These are phyloP conservation scores for Pichia pseudocactophila DNA, from an alignment of 805 yeast species.

Conservation along the genomic window DNA sequence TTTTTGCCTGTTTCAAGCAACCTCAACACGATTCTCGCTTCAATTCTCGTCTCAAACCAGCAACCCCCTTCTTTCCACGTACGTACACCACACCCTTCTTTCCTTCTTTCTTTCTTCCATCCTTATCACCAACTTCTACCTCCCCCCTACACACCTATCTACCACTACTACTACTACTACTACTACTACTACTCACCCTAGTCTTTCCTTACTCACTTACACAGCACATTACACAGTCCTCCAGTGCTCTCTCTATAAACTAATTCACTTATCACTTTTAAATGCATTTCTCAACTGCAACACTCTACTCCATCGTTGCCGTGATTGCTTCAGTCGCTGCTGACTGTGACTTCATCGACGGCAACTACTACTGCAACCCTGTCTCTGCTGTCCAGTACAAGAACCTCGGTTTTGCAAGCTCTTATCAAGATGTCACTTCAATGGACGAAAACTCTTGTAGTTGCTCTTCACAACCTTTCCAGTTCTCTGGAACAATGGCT, in stretches of 20 bases:
- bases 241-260: too few species aligned
- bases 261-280: too few species aligned
- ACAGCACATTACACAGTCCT: neutral
- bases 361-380: constrained; percentile 77
- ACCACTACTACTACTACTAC: neutral
- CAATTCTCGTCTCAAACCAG: neutral
- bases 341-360: constrained; percentile 36
- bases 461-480: constrained; percentile 49
- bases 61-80: neutral
- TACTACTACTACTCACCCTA: constrained; percentile 1
- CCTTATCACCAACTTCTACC: neutral
- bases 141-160: neutral
- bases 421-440: constrained; percentile 60
- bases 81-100: neutral
- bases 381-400: constrained; percentile 47
- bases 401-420: constrained; percentile 77
- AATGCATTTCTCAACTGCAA: constrained; percentile 13
- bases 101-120: neutral
- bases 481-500: constrained; percentile 64
- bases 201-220: constrained; percentile 8
- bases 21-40: too few species aligned
- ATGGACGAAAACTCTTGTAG: constrained; percentile 57
- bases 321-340: constrained; percentile 20
- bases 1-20: too few species aligned
- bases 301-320: constrained; percentile 9